A percentile compares a stretch with the other conserved stretches of the same genome.
phyloP scores from a whole-genome alignment of 768 basidiomycete genomes.

The Fomitopsis serialis region DNA sequence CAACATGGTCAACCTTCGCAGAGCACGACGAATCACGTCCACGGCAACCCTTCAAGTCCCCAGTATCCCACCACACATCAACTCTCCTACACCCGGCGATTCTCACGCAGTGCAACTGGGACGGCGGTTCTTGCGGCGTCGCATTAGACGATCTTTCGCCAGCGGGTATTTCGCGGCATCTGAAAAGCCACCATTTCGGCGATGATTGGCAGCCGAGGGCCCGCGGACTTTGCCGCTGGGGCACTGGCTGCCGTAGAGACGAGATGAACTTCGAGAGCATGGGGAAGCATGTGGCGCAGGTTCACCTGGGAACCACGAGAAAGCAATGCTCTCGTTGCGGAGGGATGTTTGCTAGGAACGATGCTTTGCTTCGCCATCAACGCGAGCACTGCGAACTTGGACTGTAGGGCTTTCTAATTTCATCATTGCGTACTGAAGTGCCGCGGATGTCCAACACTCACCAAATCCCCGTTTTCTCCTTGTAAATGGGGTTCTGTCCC shows the following conservation, averaged over 20 bases:
- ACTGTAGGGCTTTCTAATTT: too few species aligned
- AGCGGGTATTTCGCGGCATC: constrained; percentile 15
- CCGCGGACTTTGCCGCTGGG: constrained; percentile 1
- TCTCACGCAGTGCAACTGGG: background rate
- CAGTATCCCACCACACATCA: background rate
- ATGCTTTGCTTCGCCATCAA: constrained; percentile 14
- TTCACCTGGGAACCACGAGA: constrained; percentile 12
- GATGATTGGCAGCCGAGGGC: background rate
- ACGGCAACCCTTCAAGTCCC: background rate
- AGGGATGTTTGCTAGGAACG: constrained; percentile 13
- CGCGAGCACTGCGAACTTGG: constrained; percentile 9
- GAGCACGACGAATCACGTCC: background rate
- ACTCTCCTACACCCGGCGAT: background rate
- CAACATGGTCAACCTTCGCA: background rate
- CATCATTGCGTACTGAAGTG: too few species aligned
- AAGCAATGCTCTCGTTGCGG: constrained; percentile 12
- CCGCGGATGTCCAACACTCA: too few species aligned
- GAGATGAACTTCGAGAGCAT: constrained; percentile 14
- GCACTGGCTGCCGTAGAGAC: background rate
- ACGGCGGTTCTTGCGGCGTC: background rate
- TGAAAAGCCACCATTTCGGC: constrained; percentile 8
- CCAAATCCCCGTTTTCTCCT: too few species aligned
- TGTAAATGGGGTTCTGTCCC: too few species aligned
- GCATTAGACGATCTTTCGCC: constrained; percentile 10
- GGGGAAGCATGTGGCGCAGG: constrained; percentile 17